Evolutionary conservation across 1,139 yeast species (phyloP).

Genomic region (Lodderomyces elongisporus): DNA sequence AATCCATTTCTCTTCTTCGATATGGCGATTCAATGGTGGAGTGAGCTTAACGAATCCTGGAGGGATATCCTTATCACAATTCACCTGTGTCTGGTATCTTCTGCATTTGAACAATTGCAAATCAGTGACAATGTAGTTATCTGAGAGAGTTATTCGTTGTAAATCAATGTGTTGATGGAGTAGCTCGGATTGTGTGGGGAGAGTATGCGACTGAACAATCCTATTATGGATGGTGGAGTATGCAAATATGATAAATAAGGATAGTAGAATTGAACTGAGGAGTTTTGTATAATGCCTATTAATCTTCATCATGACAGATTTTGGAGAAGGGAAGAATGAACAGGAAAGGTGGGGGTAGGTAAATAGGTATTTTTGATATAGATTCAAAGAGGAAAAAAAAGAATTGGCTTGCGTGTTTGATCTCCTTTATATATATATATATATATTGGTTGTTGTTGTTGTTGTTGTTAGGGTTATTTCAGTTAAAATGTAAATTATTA

Average conservation of each 20-base stretch:
- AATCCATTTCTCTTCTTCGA: conserved; percentile 1
- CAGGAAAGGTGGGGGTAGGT: no score
- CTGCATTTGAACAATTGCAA: conserved; percentile 10
- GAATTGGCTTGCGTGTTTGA: no score
- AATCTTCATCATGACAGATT: conserved; percentile 5
- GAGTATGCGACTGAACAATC: no score
- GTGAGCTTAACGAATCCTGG: conserved; percentile 8
- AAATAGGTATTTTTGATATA: no score
- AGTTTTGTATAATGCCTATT: conserved; percentile 9
- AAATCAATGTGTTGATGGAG: conserved; percentile 4
- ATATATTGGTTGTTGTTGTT: no score
- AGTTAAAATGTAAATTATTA: no score
- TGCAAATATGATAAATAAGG: not conserved
- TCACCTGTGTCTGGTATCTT: conserved; percentile 2
- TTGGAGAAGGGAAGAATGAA: no score
- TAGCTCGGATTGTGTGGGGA: no score
- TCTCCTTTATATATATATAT: no score
- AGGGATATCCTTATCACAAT: no score
- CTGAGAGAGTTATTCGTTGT: not conserved
- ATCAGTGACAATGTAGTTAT: conserved; percentile 9
- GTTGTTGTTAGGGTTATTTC: no score
- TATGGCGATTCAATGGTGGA: conserved; percentile 11
- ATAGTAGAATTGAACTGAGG: not conserved
- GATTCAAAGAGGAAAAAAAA: no score
- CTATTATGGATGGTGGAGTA: not conserved